Evolutionary conservation across 2,329 filamentous ascomycete genomes (phyloP), one percentile per base, ranked within the genome.

Genomic region (Phialemonium atrogriseum): DNA sequence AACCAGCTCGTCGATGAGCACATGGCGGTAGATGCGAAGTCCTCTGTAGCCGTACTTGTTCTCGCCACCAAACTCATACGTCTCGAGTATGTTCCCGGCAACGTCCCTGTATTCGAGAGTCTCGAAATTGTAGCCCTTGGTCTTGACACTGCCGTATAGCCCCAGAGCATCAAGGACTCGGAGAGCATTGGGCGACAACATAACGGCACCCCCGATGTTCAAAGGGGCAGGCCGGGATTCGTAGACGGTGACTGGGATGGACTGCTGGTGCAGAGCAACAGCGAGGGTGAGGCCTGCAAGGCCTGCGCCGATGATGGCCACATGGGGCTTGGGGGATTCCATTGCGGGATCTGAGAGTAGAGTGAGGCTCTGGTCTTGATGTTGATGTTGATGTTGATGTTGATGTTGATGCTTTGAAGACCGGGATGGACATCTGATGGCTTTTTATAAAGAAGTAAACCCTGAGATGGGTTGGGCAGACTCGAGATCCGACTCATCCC

Each of bases 181-280:
- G 2, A 78, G 59, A 0, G 70, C 68, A 32, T 77, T 77, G 5
- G 73, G 73, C 0, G 71, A 73, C 3, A 77, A 60, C 64, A 75
- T 73, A 18, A 78, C 55, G 1, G 68, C 70, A 3, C 73, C 73
- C 12, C 67, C 66, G 15, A 65, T 64, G 36, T 66, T 58, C 3
- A 64, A 55, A 2, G 62, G 55, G 0, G 58, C 56, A 1, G 52
- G 36, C 7, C 66, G 60, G 10, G 59, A 54, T 38, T 77, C 73
- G 38, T 73, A 77, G 30, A 77, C 51, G 3, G 54, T 64, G 36
- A 54, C 59, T 5, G 55, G 41, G 25, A 79, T 75, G 24, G 55
- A 54, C 34, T 69, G 57, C 18, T 64, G 54, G 35, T 74, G 62
- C 0, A 80, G 55, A 3, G 67, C 59, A 0, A 80, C 57, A 1